These are phyloP conservation scores for Hirsutella rhossiliensis DNA, from an alignment of 2,329 filamentous ascomycete genomes.

Conservation along the genomic window DNA sequence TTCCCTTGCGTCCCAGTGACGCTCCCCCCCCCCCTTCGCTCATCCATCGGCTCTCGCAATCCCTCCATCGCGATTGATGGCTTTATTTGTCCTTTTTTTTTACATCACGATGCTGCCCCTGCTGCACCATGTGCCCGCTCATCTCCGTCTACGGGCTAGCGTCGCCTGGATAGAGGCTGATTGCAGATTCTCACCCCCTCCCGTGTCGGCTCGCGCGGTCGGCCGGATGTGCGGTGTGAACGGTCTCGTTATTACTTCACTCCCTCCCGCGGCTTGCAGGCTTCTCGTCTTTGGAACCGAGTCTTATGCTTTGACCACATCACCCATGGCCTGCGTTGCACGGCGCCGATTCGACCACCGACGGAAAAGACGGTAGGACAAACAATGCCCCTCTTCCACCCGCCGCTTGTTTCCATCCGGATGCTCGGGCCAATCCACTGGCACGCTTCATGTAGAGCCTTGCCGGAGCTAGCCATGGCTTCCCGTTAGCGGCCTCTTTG, in stretches of 20 bases:
- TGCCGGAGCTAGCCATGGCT: too few species aligned
- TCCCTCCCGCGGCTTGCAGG: too few species aligned
- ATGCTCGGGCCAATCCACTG: not conserved
- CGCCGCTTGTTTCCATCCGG: not conserved
- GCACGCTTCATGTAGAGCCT: not conserved
- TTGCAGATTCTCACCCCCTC: not conserved
- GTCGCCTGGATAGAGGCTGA: not conserved
- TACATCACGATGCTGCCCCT: not conserved
- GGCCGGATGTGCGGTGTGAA: not conserved
- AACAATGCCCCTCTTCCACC: not conserved
- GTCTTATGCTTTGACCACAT: too few species aligned
- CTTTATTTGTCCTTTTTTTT: not conserved
- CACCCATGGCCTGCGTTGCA: too few species aligned
- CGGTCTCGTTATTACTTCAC: not conserved
- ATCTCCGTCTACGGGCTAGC: slow-evolving; percentile 9
- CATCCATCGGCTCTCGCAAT: too few species aligned
- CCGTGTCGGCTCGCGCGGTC: not conserved
- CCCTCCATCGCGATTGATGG: too few species aligned
- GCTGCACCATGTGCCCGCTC: slow-evolving; percentile 7
- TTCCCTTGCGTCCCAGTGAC: too few species aligned
- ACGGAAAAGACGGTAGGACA: too few species aligned
- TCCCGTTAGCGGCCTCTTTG: too few species aligned
- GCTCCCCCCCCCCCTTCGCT: too few species aligned
- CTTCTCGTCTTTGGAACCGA: too few species aligned
- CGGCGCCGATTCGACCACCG: too few species aligned